These are phyloP conservation scores for Fraxinus excelsior DNA, from an alignment of 257 asterid species.

Conservation along the genomic window DNA sequence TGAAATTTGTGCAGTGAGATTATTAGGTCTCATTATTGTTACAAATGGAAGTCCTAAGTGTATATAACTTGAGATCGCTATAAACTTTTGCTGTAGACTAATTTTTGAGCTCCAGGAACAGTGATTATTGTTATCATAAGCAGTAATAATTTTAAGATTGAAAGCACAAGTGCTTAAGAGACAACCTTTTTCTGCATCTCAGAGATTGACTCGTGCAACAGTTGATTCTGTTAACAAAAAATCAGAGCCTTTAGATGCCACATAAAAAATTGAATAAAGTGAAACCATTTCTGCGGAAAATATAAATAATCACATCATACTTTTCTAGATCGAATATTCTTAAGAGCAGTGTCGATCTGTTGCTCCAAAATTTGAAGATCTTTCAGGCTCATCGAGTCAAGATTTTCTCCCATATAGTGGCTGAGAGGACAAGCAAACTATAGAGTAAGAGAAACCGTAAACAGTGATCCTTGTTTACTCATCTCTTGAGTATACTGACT, in stretches of 20 bases:
- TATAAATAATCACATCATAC: conserved; percentile 2
- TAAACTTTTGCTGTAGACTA: too few species aligned
- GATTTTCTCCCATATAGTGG: conserved; percentile 54
- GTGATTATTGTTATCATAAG: background rate
- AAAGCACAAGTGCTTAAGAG: background rate
- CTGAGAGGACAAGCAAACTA: conserved; percentile 18
- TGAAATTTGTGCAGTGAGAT: background rate
- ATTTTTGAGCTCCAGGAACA: too few species aligned
- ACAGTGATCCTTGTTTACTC: background rate
- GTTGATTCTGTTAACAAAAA: conserved; percentile 38
- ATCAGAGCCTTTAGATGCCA: background rate
- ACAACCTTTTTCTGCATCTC: conserved; percentile 49
- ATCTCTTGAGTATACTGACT: background rate
- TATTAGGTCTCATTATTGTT: background rate
- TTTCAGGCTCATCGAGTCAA: conserved; percentile 35
- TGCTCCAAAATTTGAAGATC: conserved; percentile 56
- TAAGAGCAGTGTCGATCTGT: conserved; percentile 48
- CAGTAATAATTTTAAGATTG: background rate
- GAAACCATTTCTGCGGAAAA: background rate
- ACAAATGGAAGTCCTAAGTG: background rate
- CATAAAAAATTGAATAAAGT: background rate
- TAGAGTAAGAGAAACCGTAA: background rate
- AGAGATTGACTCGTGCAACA: conserved; percentile 47
- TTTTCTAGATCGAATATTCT: conserved; percentile 45
- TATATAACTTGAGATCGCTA: background rate